phyloP scores from a whole-genome alignment of 2,329 filamentous ascomycete genomes.

The Colletotrichum sp. region DNA sequence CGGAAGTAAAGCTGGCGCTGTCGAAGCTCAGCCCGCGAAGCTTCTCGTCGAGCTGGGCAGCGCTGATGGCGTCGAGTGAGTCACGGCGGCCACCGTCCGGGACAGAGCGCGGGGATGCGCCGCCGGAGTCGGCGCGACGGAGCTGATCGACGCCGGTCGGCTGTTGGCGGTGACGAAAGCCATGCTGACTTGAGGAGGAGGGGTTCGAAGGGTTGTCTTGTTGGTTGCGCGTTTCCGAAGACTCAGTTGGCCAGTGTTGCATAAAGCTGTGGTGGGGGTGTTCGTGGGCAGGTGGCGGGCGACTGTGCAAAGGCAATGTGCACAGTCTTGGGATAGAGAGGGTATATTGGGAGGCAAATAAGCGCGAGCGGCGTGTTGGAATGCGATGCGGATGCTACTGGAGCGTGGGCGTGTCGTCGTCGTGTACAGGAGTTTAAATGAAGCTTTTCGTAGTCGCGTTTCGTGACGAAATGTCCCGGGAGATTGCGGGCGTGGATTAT shows the following conservation, averaged over 20 bases:
- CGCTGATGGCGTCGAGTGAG: constrained; percentile 39
- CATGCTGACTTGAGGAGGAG: constrained; percentile 58
- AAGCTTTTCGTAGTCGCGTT: constrained; percentile 10
- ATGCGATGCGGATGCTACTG: constrained; percentile 4
- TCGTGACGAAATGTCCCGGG: constrained; percentile 14
- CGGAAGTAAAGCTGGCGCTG: constrained; percentile 26
- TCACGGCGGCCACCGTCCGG: constrained; percentile 28
- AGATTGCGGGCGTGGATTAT: constrained; percentile 22
- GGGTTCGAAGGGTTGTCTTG: constrained; percentile 38
- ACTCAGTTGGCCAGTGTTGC: constrained; percentile 62
- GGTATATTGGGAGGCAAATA: neutral
- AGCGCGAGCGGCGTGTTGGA: neutral
- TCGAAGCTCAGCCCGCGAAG: constrained; percentile 57
- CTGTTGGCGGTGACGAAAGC: constrained; percentile 50
- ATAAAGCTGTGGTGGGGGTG: constrained; percentile 60
- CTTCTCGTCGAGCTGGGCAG: constrained; percentile 52
- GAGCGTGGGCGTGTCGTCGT: constrained; percentile 1
- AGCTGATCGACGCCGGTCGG: constrained; percentile 41
- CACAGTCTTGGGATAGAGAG: constrained; percentile 50
- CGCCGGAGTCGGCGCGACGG: constrained; percentile 37
- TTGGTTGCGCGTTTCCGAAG: constrained; percentile 46
- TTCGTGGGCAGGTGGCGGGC: constrained; percentile 32
- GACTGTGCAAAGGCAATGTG: constrained; percentile 57
- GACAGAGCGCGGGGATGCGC: constrained; percentile 40
- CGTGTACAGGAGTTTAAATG: neutral